Evolutionary conservation across 768 basidiomycete genomes (phyloP).

Genomic region (Neoboletus subvelutipes): DNA sequence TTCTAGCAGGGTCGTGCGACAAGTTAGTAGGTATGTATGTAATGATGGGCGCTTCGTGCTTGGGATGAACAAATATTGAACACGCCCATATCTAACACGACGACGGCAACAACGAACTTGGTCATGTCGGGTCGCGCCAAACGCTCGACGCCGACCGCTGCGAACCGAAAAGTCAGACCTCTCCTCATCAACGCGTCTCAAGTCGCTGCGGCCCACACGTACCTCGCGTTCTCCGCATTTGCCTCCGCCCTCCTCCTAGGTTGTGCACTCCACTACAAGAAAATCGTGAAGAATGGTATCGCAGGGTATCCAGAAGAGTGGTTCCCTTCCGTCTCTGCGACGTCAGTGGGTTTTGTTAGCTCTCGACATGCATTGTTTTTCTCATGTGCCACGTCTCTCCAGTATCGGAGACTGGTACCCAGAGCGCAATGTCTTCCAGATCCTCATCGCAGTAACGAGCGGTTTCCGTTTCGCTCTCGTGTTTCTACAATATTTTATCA

Average conservation of each 20-base stretch:
- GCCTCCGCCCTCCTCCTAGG: slow-evolving; percentile 60
- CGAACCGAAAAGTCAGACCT: slow-evolving; percentile 8
- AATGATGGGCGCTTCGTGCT: not conserved
- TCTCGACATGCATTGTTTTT: not conserved
- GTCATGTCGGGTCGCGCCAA: slow-evolving; percentile 23
- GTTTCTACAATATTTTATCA: slow-evolving; percentile 59
- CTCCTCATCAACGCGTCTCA: slow-evolving; percentile 45
- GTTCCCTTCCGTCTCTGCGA: slow-evolving; percentile 88
- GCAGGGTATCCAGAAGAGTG: slow-evolving; percentile 85
- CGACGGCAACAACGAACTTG: not conserved
- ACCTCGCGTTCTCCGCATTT: slow-evolving; percentile 67
- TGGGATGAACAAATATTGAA: not conserved
- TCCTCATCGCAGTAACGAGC: slow-evolving; percentile 83
- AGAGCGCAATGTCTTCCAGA: slow-evolving; percentile 81
- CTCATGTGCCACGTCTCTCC: slow-evolving; percentile 1
- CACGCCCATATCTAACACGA: not conserved
- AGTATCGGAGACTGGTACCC: slow-evolving; percentile 93
- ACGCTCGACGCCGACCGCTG: not conserved
- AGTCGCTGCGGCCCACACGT: slow-evolving; percentile 64
- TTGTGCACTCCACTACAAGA: slow-evolving; percentile 70
- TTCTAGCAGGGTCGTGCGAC: not conserved
- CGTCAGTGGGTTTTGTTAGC: slow-evolving; percentile 44
- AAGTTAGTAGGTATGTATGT: not conserved
- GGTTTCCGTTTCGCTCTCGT: slow-evolving; percentile 78
- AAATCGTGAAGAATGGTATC: slow-evolving; percentile 82